Conservation (phyloP, 495 filamentous ascomycete species). For the Neurospora sp. region DNA sequence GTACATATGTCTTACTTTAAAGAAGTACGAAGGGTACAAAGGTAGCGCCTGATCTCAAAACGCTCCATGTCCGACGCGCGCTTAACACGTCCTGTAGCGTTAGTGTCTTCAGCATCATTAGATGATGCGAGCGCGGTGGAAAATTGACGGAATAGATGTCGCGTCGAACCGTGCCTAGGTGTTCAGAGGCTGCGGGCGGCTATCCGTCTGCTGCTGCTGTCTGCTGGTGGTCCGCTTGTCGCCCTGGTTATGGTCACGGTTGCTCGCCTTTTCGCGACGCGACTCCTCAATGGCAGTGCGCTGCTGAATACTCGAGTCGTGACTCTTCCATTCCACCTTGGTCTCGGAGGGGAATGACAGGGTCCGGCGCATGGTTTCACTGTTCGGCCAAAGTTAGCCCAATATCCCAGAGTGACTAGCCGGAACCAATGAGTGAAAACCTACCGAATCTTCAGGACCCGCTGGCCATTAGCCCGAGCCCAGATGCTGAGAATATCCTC, state of each 20-base stretch:
- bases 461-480: slow-evolving; percentile 83
- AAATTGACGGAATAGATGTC: not conserved
- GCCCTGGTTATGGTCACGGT: slow-evolving; percentile 32
- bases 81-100: not conserved
- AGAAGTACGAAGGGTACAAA: not conserved
- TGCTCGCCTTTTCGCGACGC: slow-evolving; percentile 60
- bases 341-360: slow-evolving; percentile 80
- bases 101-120: not conserved
- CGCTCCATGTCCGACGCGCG: not conserved
- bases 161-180: not conserved
- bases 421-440: slow-evolving; percentile 10
- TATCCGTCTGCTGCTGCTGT: slow-evolving; percentile 12
- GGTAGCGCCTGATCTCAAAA: not conserved
- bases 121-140: not conserved
- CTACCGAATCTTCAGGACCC: slow-evolving; percentile 95
- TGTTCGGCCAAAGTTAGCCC: slow-evolving; percentile 23
- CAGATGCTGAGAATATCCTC: slow-evolving; percentile 97
- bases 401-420: not conserved
- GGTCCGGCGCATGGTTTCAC: slow-evolving; percentile 86
- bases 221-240: slow-evolving; percentile 30
- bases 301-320: slow-evolving; percentile 73
- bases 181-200: slow-evolving; percentile 1
- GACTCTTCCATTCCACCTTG: slow-evolving; percentile 87
- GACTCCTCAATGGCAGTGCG: slow-evolving; percentile 73
- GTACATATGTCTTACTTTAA: slow-evolving; percentile 5